These are phyloP conservation scores for Scheffersomyces lignosus DNA, from an alignment of 805 yeast species.

Conservation along the genomic window DNA sequence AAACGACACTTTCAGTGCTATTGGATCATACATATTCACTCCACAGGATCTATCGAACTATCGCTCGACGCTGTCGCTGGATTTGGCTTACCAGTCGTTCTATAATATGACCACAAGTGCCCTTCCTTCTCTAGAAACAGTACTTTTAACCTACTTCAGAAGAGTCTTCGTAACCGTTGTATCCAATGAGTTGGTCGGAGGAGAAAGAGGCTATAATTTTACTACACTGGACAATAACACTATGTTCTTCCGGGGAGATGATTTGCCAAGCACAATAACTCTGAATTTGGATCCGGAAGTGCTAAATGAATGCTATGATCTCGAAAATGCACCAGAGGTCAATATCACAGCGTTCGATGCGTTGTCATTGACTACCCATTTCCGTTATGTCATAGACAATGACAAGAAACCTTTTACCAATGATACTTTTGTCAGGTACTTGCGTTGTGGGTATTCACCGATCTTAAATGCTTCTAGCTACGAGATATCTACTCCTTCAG, in stretches of 20 bases:
- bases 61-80: constrained; percentile 1
- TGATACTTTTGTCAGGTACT: constrained; percentile 33
- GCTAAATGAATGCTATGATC: background rate
- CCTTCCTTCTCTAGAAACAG: constrained; percentile 29
- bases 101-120: constrained; percentile 21
- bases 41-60: constrained; percentile 24
- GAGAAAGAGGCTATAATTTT: constrained; percentile 20
- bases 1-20: constrained; percentile 18
- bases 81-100: constrained; percentile 5
- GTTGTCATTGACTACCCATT: constrained; percentile 18
- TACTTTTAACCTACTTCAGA: constrained; percentile 26
- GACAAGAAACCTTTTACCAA: constrained; percentile 36
- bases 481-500: constrained; percentile 5
- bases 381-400: constrained; percentile 36
- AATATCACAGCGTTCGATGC: constrained; percentile 8
- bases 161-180: constrained; percentile 29
- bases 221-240: constrained; percentile 20
- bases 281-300: constrained; percentile 2
- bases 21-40: constrained; percentile 23
- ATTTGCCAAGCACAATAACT: constrained; percentile 2
- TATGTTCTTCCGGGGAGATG: constrained; percentile 10
- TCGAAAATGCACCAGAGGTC: background rate
- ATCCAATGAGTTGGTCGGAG: constrained; percentile 15
- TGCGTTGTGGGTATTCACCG: constrained; percentile 66
- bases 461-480: constrained; percentile 46